Base-by-base conservation (phyloP, 192 early-diverging fungal genomes). In the Entophlyctis luteolus region DNA sequence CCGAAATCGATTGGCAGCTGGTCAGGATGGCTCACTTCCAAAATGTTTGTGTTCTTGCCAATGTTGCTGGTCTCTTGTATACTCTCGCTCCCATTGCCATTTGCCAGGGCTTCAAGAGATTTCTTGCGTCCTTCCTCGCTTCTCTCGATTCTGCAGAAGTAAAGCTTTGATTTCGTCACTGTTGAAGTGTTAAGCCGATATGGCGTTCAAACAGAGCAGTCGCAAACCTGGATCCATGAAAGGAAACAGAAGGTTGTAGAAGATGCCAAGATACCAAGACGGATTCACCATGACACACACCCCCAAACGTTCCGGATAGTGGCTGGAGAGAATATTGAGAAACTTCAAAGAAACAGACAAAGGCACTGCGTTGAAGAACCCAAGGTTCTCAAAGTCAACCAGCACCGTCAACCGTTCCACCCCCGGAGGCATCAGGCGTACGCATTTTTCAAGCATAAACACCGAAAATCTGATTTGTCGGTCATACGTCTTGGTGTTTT, bases 281-380 rank as follows among this genome's bases (percentile, higher is more conserved):
- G 92, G 89, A 76, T 88, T 81, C 34, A 94, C 81, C 38, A 94
- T 81, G 34, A 81, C 72, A 54, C 18, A 8, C 6, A 37, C 50
- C 48, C 89, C 86, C 36, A 92, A 75, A 50, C 90, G 81, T 77
- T 98, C 95, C 3, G 93, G 93, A 59, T 95, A 98, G 79, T 98
- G 95, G 54, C 57, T 87, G 34, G 86, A 84, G 18, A 98, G 74
- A 14, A 91, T 83, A 45, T 91, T 72, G 58, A 96, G 73, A 62
- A 93, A 93, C 33, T 72, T 65, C 47, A 71, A 58, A 2, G 75
- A 55, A 22, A 78, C 69, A 34, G 55, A 65, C 8, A 77, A 25
- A 4, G 82, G 79, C 28, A 73, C 52, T 62, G 93, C 86, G 46
- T 86, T 91, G 5, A 87, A 85, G 1, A 92, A 87, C 14, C 79